These are phyloP conservation scores for Bryopsis sp. DNA, from an alignment of 139 green algal genomes.

Conservation along the genomic window DNA sequence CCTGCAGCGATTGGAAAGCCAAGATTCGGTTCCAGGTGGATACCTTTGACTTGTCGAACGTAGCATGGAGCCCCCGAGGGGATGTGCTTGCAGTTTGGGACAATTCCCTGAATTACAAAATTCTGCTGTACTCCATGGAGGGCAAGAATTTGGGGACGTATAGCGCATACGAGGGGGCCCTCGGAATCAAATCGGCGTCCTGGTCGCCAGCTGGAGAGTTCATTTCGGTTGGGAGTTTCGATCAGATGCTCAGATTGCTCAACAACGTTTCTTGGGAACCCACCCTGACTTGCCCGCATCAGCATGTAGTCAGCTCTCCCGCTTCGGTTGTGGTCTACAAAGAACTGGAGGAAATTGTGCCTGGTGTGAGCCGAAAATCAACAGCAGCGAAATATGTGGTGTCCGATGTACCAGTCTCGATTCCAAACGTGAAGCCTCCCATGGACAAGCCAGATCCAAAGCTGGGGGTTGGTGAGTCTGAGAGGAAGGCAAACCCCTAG, in stretches of 20 bases:
- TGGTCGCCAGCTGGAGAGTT: slow-evolving; percentile 60
- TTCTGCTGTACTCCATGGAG: slow-evolving; percentile 28
- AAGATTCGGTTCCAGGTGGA: slow-evolving; percentile 16
- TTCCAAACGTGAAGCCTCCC: slow-evolving; percentile 30
- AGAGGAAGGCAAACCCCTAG: too few species aligned
- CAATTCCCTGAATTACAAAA: slow-evolving; percentile 37
- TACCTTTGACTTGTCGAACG: slow-evolving; percentile 40
- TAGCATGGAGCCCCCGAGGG: slow-evolving; percentile 47
- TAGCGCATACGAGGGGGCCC: slow-evolving; percentile 33
- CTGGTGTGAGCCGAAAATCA: too few species aligned
- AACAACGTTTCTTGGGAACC: slow-evolving; percentile 64
- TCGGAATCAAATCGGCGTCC: slow-evolving; percentile 47
- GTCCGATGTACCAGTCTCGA: slow-evolving; percentile 34
- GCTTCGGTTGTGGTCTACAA: slow-evolving; percentile 46
- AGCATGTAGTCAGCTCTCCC: slow-evolving; percentile 24
- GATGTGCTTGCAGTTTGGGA: slow-evolving; percentile 59
- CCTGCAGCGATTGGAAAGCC: slow-evolving; percentile 25
- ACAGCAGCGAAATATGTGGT: slow-evolving; percentile 52
- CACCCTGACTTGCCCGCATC: slow-evolving; percentile 49
- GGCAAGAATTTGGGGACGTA: slow-evolving; percentile 31
- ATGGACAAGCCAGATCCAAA: slow-evolving; percentile 53
- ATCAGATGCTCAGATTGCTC: slow-evolving; percentile 53
- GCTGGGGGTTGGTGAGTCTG: slow-evolving; percentile 53
- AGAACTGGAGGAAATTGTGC: slow-evolving; percentile 34
- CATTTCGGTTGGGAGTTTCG: slow-evolving; percentile 63